phyloP scores from a whole-genome alignment of 306 rosid genomes.

The Amphicarpaea edgeworthii region DNA sequence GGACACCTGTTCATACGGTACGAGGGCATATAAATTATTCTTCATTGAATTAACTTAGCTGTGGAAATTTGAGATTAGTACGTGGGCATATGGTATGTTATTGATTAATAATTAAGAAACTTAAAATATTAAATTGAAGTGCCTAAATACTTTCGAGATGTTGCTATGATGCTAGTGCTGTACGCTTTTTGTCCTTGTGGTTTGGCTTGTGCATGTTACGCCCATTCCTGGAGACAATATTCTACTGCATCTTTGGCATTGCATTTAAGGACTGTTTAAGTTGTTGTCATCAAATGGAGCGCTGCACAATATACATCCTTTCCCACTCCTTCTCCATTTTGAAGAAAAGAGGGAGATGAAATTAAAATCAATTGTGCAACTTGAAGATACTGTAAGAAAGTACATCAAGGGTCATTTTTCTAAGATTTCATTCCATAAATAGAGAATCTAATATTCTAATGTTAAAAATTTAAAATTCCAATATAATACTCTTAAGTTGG shows the following conservation, averaged over 20 bases:
- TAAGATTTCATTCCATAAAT: slow-evolving; percentile 25
- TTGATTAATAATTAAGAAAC: slow-evolving; percentile 2
- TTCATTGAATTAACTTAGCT: not conserved
- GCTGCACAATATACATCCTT: not conserved
- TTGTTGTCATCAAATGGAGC: slow-evolving; percentile 2
- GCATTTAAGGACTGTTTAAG: not conserved
- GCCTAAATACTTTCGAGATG: not conserved
- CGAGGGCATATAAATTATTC: slow-evolving; percentile 17
- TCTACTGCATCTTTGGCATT: not conserved
- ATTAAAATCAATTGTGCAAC: slow-evolving; percentile 12
- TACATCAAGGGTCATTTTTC: not conserved
- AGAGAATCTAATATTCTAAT: not conserved
- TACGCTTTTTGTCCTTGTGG: not conserved
- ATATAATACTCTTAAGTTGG: not conserved
- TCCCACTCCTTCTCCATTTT: not conserved
- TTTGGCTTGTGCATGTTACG: not conserved
- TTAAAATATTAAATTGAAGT: not conserved
- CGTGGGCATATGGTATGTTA: too few species aligned
- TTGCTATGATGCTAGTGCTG: not conserved
- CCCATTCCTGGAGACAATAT: not conserved
- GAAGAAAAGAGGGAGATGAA: not conserved
- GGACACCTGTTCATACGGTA: slow-evolving; percentile 99
- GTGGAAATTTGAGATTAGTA: slow-evolving; percentile 4
- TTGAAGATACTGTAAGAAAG: slow-evolving; percentile 29
- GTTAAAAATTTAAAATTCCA: slow-evolving; percentile 31